Percentiles rank a stretch among this genome's conserved stretches.
Evolutionary conservation across 441 rosid genomes (phyloP).

Genomic region (Adansonia gregorii): DNA sequence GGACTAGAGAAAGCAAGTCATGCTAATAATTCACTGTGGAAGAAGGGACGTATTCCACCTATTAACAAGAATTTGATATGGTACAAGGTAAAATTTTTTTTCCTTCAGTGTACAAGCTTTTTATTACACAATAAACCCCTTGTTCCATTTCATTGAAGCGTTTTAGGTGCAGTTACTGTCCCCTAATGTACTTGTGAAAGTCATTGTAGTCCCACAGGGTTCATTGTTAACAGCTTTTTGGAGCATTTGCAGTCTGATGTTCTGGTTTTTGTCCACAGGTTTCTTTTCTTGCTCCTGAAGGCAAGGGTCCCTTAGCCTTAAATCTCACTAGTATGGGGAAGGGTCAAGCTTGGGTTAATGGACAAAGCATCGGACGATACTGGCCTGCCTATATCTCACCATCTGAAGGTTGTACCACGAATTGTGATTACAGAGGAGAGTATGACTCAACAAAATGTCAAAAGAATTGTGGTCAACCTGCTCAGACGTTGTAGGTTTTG

Average conservation of each 20-base stretch:
- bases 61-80: constrained; percentile 58
- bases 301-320: constrained; percentile 58
- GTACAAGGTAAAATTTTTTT: constrained; percentile 58
- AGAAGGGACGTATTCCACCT: constrained; percentile 40
- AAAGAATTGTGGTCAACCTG: constrained; percentile 63
- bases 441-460: constrained; percentile 52
- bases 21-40: constrained; percentile 64
- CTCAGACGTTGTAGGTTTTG: constrained; percentile 61
- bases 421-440: constrained; percentile 66
- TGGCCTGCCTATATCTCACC: constrained; percentile 63
- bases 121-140: not conserved
- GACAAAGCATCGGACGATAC: constrained; percentile 63
- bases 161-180: not conserved
- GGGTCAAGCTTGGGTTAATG: constrained; percentile 80
- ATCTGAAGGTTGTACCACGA: constrained; percentile 47
- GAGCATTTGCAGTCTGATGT: constrained; percentile 4
- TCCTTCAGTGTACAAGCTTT: not conserved
- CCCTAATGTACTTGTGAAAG: not conserved
- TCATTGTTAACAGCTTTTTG: not conserved
- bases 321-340: constrained; percentile 72
- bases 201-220: not conserved
- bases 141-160: constrained; percentile 3
- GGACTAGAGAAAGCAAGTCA: constrained; percentile 47
- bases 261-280: constrained; percentile 35
- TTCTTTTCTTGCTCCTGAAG: constrained; percentile 49